A percentile compares a stretch with the other conserved stretches of the same genome.
These are phyloP conservation scores for Alternaria arborescens DNA, from an alignment of 2,329 filamentous ascomycete species.

Conservation along the genomic window DNA sequence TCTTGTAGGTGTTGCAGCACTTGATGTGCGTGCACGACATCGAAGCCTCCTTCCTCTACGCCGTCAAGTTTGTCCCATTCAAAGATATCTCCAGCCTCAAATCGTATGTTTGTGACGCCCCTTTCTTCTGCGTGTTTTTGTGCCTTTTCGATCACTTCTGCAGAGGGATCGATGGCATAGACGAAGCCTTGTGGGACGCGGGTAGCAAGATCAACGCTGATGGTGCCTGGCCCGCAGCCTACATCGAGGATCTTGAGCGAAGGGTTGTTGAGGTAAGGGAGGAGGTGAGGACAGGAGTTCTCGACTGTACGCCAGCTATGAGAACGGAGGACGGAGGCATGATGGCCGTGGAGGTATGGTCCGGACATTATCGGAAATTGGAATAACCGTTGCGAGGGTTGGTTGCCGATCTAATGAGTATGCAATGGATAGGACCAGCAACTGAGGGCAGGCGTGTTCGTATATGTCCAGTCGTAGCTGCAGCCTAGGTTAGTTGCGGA, in stretches of 20 bases:
- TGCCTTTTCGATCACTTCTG: constrained; percentile 54
- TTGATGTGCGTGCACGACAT: constrained; percentile 68
- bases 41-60: constrained; percentile 56
- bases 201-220: constrained; percentile 55
- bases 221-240: constrained; percentile 60
- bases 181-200: constrained; percentile 56
- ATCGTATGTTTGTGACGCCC: constrained; percentile 52
- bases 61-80: constrained; percentile 55
- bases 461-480: not conserved
- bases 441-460: not conserved
- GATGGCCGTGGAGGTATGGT: constrained; percentile 55
- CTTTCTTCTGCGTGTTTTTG: constrained; percentile 46
- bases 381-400: not conserved
- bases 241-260: constrained; percentile 56
- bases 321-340: constrained; percentile 52
- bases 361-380: constrained; percentile 12
- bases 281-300: constrained; percentile 53
- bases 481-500: constrained; percentile 6
- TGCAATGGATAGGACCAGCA: not conserved
- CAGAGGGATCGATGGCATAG: constrained; percentile 57
- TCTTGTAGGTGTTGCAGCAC: constrained; percentile 65
- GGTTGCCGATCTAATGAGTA: not conserved
- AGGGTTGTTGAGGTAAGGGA: constrained; percentile 43
- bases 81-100: constrained; percentile 54
- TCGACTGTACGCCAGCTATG: constrained; percentile 57